Conservation (phyloP, 495 filamentous ascomycete species). For the Xylaria longipes region DNA sequence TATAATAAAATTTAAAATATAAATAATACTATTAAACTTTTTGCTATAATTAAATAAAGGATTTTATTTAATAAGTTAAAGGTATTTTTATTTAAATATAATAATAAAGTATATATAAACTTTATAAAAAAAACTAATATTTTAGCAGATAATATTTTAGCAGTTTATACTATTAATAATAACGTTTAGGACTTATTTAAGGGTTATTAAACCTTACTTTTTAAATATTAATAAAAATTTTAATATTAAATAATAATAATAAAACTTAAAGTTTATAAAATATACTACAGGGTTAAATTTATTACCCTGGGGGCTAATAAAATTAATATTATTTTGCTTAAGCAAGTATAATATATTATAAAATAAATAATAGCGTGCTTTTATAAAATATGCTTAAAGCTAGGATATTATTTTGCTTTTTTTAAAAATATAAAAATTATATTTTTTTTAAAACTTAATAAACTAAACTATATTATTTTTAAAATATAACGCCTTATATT, state of each 20-base stretch:
- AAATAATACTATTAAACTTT: neutral
- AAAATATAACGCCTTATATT: neutral
- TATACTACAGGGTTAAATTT: neutral
- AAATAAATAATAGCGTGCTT: neutral
- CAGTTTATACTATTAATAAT: neutral
- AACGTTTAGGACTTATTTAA: neutral
- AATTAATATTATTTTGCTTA: neutral
- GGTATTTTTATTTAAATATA: neutral
- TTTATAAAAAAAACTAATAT: neutral
- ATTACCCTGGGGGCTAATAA: neutral
- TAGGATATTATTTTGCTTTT: neutral
- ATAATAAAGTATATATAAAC: neutral
- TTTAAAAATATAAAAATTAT: neutral
- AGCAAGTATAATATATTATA: neutral
- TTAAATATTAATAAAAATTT: neutral
- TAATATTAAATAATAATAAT: neutral
- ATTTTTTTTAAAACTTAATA: no score
- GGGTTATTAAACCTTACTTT: neutral
- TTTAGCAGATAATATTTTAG: neutral
- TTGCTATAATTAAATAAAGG: neutral
- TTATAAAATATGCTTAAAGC: neutral
- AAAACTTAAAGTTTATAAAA: neutral
- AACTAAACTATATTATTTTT: no score
- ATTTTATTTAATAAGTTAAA: neutral
- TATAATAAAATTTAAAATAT: neutral